A percentile compares a stretch with the other conserved stretches of the same genome.
phyloP scores from a whole-genome alignment of 306 rosid species.

The Lathyrus sativus region DNA sequence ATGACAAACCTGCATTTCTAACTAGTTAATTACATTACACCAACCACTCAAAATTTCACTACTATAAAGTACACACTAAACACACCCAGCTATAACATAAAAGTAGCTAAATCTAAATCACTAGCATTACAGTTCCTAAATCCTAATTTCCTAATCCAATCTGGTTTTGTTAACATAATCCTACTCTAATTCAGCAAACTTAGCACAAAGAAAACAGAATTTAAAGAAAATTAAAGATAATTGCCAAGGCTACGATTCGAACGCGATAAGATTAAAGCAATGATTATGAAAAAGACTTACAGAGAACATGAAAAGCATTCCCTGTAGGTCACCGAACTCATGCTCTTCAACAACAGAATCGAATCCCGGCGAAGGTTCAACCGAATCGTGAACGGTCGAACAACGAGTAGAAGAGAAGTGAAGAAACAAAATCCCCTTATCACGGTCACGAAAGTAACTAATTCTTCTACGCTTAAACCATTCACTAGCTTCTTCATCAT shows the following conservation, averaged over 20 bases:
- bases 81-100: neutral
- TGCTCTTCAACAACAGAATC: constrained; percentile 64
- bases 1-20: constrained; percentile 92
- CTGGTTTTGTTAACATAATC: neutral
- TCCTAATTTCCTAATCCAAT: neutral
- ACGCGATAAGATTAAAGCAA: neutral
- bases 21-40: constrained; percentile 32
- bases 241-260: neutral
- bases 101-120: constrained; percentile 17
- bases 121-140: constrained; percentile 2
- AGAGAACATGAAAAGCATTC: constrained; percentile 90
- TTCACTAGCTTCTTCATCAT: constrained; percentile 54
- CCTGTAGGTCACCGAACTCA: constrained; percentile 76
- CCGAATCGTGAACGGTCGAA: constrained; percentile 35
- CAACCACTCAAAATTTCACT: constrained; percentile 8
- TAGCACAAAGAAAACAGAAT: neutral
- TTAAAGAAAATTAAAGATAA: neutral
- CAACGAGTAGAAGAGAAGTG: constrained; percentile 50
- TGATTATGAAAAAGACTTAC: constrained; percentile 48
- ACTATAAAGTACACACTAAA: constrained; percentile 1
- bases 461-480: constrained; percentile 76
- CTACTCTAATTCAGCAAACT: constrained; percentile 27
- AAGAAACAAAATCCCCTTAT: constrained; percentile 67
- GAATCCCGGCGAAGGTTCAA: constrained; percentile 48
- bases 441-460: constrained; percentile 65